These are phyloP conservation scores for Saraca asoca DNA, from an alignment of 331 rosid genomes.

Conservation along the genomic window DNA sequence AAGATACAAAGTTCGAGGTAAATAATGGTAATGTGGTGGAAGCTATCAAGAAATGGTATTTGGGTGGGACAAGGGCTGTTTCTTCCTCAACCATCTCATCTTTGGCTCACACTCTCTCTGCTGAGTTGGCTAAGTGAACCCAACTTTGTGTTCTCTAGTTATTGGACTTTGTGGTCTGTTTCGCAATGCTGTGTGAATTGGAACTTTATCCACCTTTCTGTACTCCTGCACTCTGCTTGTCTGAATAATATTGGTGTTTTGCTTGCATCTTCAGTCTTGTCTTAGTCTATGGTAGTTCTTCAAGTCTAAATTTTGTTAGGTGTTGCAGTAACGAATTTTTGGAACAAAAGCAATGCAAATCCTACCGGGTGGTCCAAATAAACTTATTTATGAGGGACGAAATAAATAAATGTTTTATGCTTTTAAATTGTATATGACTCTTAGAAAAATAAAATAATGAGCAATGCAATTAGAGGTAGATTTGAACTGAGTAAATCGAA, in stretches of 20 bases:
- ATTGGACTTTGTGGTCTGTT: constrained; percentile 19
- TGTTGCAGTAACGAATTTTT: too few relatives aligned
- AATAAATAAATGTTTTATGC: too few relatives aligned
- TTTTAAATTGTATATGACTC: too few relatives aligned
- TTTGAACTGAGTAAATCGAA: too few relatives aligned
- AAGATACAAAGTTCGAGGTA: constrained; percentile 57
- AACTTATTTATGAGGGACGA: too few relatives aligned
- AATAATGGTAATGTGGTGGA: constrained; percentile 87
- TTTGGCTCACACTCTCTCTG: constrained; percentile 60
- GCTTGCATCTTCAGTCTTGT: neutral
- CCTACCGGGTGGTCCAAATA: too few relatives aligned
- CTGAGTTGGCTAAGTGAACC: constrained; percentile 53
- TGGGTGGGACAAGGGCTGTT: constrained; percentile 73
- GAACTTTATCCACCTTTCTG: constrained; percentile 16
- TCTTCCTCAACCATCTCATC: constrained; percentile 74
- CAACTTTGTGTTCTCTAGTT: neutral
- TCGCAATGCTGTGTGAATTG: constrained; percentile 12
- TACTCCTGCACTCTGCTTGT: constrained; percentile 27
- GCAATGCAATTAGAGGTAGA: too few relatives aligned
- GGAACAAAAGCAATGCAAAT: too few relatives aligned
- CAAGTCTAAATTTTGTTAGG: neutral
- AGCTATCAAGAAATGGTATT: constrained; percentile 79
- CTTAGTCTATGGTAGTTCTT: neutral
- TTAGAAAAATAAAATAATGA: too few relatives aligned
- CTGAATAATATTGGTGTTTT: constrained; percentile 35